Base-by-base conservation (phyloP, 495 filamentous ascomycete genomes). In the Emericellopsis terricola region DNA sequence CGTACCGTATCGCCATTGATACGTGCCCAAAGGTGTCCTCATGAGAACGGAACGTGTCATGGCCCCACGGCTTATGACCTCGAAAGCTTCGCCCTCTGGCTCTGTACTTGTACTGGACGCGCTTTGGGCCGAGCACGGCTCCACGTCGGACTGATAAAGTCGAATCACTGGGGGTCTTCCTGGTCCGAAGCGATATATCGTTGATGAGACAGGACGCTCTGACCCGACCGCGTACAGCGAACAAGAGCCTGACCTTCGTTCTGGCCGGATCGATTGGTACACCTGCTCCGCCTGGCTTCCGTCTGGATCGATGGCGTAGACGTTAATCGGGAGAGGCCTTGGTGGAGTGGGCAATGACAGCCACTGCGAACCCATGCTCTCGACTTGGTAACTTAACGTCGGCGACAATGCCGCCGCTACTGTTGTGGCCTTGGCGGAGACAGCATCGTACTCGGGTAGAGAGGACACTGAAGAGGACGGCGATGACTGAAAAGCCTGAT, bases 151-250 rank as follows among this genome's bases (percentile, higher is more conserved):
- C 2, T 26, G 4, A 13, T 38, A 40, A 4, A 57, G 34, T 3
- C 32, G 32, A 7, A 53, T 16, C 38, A 51, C 41, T 9, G 53
- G 50, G 2, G 40, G 38, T 5, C 52, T 49, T 17, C 50, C 50
- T 9, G 65, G 66, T 1, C 64, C 64, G 42, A 62, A 68, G 37
- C 55, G 56, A 46, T 70, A 71, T 2, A 52, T 60, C 1, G 65
- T 68, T 3, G 41, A 51, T 33, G 53, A 51, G 2, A 65, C 33
- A 3, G 40, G 29, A 20, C 33, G 5, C 44, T 52, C 21, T 31
- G 44, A 38, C 41, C 41, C 6, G 19, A 15, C 19, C 48, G 44
- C 20, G 44, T 41, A 29, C 17, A 59, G 53, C 24, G 29, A 41
- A 41, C 47, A 56, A 36, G 50, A 56, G 2, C 69, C 68, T 1